Conservation (phyloP, 1,139 yeast species). For the Blastobotrys indianensis region DNA sequence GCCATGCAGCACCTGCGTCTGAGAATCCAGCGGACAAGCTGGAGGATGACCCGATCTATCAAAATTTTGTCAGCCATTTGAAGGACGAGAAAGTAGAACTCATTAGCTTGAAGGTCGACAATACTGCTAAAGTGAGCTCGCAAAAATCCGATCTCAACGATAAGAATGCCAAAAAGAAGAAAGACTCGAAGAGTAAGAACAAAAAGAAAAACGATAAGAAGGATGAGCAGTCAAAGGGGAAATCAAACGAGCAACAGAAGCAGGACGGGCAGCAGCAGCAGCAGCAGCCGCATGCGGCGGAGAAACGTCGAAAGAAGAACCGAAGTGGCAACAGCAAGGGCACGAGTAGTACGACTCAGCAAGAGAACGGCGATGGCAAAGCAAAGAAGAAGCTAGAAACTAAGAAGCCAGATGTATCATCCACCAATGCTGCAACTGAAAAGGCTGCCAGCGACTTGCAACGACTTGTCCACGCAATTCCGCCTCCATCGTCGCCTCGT, state of each 20-base stretch:
- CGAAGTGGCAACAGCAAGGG: no score
- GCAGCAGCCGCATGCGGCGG: conserved; percentile 16
- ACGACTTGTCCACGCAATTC: no score
- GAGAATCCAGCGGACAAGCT: conserved; percentile 20
- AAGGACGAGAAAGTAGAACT: conserved; percentile 3
- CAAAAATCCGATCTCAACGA: not conserved
- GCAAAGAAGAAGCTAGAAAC: not conserved
- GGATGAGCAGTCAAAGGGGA: conserved; percentile 10
- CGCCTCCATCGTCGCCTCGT: no score
- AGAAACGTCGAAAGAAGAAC: conserved; percentile 7
- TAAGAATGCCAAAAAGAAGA: not conserved
- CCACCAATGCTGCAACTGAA: no score
- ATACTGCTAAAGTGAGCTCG: not conserved
- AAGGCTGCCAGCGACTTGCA: no score
- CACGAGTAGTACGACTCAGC: no score
- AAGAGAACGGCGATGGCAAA: not conserved
- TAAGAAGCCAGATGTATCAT: not conserved
- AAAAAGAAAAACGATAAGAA: not conserved
- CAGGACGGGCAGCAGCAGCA: conserved; percentile 1
- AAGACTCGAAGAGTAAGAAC: not conserved
- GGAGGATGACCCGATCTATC: conserved; percentile 18
- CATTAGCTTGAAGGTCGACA: not conserved
- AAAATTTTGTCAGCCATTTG: conserved; percentile 15
- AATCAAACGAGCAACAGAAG: conserved; percentile 1
- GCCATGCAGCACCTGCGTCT: conserved; percentile 10